phyloP scores from a whole-genome alignment of 2,329 filamentous ascomycete species.

The Colletotrichum sp. region DNA sequence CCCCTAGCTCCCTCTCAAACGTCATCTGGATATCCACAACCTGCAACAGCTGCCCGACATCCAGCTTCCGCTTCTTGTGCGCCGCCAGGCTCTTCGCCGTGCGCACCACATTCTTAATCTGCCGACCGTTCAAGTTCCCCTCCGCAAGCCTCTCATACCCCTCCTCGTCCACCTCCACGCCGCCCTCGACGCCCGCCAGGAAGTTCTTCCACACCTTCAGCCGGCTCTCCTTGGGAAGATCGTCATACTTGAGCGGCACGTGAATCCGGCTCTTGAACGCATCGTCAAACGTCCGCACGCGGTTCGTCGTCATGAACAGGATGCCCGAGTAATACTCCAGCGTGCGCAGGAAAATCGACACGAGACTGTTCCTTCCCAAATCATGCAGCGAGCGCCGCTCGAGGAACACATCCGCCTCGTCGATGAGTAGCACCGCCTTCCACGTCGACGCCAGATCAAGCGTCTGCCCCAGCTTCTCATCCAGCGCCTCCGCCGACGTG shows the following conservation, averaged over 20 bases:
- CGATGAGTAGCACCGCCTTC: conserved; percentile 84
- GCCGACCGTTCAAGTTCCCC: conserved; percentile 65
- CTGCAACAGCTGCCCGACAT: conserved; percentile 72
- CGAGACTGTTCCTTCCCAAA: conserved; percentile 83
- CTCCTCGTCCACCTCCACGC: conserved; percentile 44
- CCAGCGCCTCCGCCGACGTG: conserved; percentile 67
- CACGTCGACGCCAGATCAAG: conserved; percentile 83
- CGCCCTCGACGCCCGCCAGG: neutral
- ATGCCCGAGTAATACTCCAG: conserved; percentile 58
- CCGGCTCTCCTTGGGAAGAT: conserved; percentile 74
- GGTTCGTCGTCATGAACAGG: conserved; percentile 57
- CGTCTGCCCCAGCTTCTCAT: conserved; percentile 76
- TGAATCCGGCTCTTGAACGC: conserved; percentile 90
- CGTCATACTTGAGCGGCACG: conserved; percentile 81
- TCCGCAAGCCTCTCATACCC: conserved; percentile 66
- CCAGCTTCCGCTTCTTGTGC: conserved; percentile 55
- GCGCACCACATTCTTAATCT: conserved; percentile 90
- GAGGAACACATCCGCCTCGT: conserved; percentile 86
- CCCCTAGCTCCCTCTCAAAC: conserved; percentile 76
- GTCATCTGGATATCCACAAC: conserved; percentile 83
- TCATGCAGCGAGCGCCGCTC: conserved; percentile 85
- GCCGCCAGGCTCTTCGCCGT: conserved; percentile 84
- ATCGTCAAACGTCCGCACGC: conserved; percentile 78
- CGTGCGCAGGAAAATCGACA: conserved; percentile 66
- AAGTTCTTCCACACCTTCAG: conserved; percentile 32